phyloP scores from a whole-genome alignment of 306 rosid genomes.

The Cucumis hystrix region DNA sequence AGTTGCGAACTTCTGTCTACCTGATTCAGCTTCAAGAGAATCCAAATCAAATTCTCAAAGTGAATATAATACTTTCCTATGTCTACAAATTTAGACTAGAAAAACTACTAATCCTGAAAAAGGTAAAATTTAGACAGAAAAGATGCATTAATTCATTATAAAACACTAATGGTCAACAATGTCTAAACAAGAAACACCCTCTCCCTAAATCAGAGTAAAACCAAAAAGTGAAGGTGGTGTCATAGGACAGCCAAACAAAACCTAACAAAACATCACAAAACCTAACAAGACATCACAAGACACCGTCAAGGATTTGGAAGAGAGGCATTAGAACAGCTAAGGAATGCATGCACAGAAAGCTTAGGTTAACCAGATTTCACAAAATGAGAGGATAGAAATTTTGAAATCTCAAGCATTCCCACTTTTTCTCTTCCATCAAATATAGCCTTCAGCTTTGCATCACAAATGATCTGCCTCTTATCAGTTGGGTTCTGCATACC shows the following conservation, averaged over 20 bases:
- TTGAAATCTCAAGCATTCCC: conserved; percentile 41
- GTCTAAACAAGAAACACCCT: neutral
- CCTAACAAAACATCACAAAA: neutral
- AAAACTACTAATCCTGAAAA: no score
- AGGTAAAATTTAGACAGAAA: no score
- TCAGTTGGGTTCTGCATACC: conserved; percentile 47
- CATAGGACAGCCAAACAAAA: neutral
- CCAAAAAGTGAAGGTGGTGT: neutral
- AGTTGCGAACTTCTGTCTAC: no score
- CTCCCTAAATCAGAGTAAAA: neutral
- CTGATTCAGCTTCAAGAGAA: no score
- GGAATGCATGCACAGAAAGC: neutral
- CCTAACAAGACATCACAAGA: no score
- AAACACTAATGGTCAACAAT: neutral
- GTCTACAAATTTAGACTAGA: no score
- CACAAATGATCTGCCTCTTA: conserved; percentile 51
- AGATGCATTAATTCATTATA: no score
- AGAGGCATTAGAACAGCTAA: neutral
- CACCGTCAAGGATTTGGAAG: neutral
- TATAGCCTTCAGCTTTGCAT: conserved; percentile 54
- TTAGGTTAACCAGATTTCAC: conserved; percentile 16
- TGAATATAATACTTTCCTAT: no score
- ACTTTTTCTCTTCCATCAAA: conserved; percentile 50
- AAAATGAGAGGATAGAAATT: conserved; percentile 39
- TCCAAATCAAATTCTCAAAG: no score